Evolutionary conservation across 805 yeast species (phyloP).

Genomic region (Candida caryicola): DNA sequence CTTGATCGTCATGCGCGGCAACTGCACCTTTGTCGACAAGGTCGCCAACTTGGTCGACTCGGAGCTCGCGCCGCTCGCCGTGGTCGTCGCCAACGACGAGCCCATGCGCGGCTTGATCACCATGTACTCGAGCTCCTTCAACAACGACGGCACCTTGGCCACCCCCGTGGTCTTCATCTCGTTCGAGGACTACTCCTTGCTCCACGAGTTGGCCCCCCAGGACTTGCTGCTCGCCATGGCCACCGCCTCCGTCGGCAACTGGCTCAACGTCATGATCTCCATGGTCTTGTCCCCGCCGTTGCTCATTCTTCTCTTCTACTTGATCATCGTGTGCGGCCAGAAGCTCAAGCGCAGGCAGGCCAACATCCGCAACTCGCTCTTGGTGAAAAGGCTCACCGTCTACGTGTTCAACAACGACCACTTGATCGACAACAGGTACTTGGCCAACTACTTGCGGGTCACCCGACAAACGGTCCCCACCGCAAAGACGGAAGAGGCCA

Average conservation of each 20-base stretch:
- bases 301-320: slow-evolving; percentile 33
- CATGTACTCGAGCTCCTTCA: slow-evolving; percentile 50
- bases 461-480: slow-evolving; percentile 16
- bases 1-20: slow-evolving; percentile 25
- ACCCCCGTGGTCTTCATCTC: slow-evolving; percentile 55
- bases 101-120: slow-evolving; percentile 47
- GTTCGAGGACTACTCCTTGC: slow-evolving; percentile 34
- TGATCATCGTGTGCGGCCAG: slow-evolving; percentile 29
- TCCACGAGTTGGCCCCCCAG: slow-evolving; percentile 8
- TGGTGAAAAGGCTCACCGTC: slow-evolving; percentile 37
- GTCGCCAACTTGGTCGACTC: slow-evolving; percentile 41
- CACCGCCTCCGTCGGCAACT: slow-evolving; percentile 37
- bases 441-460: slow-evolving; percentile 28
- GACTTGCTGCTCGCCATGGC: slow-evolving; percentile 17
- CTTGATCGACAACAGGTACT: slow-evolving; percentile 24
- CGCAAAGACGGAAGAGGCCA: slow-evolving; percentile 2
- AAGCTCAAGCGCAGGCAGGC: slow-evolving; percentile 23
- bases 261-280: slow-evolving; percentile 39
- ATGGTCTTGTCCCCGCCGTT: slow-evolving; percentile 44
- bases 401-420: slow-evolving; percentile 37
- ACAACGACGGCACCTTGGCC: slow-evolving; percentile 32
- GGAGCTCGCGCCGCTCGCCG: slow-evolving; percentile 40
- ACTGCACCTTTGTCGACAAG: slow-evolving; percentile 49
- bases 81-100: slow-evolving; percentile 56
- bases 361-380: slow-evolving; percentile 25